A percentile compares a stretch with the other conserved stretches of the same genome.
phyloP scores from a whole-genome alignment of 176 grass and related monocot species.

The Juncus effusus region DNA sequence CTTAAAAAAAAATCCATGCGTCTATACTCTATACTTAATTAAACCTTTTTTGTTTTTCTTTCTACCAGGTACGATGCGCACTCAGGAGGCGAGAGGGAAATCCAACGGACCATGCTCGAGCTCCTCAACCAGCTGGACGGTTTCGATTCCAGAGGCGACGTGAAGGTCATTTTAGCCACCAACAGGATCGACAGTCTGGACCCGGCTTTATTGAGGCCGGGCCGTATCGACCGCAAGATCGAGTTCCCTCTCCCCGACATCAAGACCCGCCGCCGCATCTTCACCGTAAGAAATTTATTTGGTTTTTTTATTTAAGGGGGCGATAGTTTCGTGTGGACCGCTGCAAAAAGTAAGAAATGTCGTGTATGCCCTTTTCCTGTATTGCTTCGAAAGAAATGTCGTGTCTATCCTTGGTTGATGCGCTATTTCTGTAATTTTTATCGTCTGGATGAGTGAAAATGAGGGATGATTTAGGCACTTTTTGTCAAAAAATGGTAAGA shows the following conservation, averaged over 20 bases:
- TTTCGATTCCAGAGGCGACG: constrained; percentile 83
- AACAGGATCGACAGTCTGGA: constrained; percentile 85
- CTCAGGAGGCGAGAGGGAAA: constrained; percentile 89
- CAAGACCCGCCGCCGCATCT: constrained; percentile 80
- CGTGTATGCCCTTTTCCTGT: no score
- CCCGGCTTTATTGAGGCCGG: constrained; percentile 75
- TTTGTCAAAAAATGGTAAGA: no score
- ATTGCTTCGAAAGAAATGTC: no score
- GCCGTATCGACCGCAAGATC: constrained; percentile 76
- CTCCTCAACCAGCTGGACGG: constrained; percentile 82
- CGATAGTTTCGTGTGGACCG: no score
- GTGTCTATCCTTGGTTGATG: no score
- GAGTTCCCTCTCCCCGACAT: constrained; percentile 86
- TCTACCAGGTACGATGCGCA: constrained; percentile 72
- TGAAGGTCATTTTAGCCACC: constrained; percentile 89
- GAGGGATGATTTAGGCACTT: no score
- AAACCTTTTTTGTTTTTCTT: no score
- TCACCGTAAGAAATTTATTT: constrained; percentile 33
- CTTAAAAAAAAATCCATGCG: neutral
- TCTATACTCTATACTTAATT: neutral
- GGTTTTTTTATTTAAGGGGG: constrained; percentile 14
- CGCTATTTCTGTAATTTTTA: no score
- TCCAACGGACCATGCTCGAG: constrained; percentile 85
- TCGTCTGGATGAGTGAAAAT: no score
- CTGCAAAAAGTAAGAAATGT: no score